Evolutionary conservation across 768 basidiomycete genomes (phyloP), one percentile per base, ranked within the genome.

Genomic region (Clitopilus passeckerianus): DNA sequence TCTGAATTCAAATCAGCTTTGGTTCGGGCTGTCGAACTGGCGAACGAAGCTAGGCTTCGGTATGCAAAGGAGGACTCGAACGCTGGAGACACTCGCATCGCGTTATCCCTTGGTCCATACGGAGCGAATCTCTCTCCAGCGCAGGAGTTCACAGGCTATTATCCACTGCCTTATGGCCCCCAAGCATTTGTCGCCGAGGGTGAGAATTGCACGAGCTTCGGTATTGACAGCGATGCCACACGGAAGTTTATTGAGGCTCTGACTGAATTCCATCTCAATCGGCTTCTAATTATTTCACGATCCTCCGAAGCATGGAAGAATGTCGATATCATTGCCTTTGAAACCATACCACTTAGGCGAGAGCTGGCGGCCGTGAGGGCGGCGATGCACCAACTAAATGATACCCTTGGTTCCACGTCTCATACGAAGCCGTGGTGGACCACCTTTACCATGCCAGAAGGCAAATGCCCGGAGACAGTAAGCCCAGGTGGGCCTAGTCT

Each of bases 91-190:
- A 67, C 80, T 63, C 76, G 72, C 24, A 78, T 93, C 34, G 87
- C 83, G 2, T 76, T 94, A 5, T 91, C 88, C 5, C 71, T 92
- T 27, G 91, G 91, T 16, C 86, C 89, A 0, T 91, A 82, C 65
- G 90, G 91, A 35, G 86, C 88, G 1, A 86, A 81, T 5, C 74
- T 90, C 15, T 67, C 70, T 6, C 84, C 86, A 0, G 80, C 87
- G 57, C 86, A 89, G 60, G 91, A 93, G 67, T 92, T 87, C 65
- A 77, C 80, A 60, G 91, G 89, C 6, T 74, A 81, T 62, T 93
- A 91, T 66, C 91, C 91, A 1, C 85, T 87, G 0, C 89, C 90
- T 0, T 91, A 80, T 65, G 90, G 89, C 1, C 89, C 90, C 2
- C 75, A 70, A 58, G 79, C 67, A 22, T 80, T 71, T 60, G 23